These are phyloP conservation scores for Nigrospora sphaerica DNA, from an alignment of 2,329 filamentous ascomycete genomes.

Conservation along the genomic window DNA sequence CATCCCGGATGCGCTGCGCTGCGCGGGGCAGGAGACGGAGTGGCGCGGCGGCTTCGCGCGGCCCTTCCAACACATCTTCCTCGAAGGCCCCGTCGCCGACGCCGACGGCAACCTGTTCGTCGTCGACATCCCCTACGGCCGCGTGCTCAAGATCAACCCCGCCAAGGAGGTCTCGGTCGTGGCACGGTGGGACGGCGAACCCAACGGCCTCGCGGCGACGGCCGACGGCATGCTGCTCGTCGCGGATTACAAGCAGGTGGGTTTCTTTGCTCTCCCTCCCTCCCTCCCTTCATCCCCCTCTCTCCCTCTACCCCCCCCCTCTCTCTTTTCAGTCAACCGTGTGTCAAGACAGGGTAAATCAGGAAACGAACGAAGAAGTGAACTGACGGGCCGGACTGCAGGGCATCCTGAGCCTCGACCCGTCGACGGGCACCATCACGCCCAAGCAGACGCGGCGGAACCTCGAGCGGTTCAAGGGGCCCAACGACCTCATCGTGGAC, in stretches of 20 bases:
- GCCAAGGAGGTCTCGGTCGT: conserved; percentile 20
- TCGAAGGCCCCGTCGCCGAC: conserved; percentile 28
- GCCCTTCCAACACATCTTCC: conserved; percentile 28
- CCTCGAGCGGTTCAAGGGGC: conserved; percentile 34
- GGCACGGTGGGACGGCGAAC: conserved; percentile 30
- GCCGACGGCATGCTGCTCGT: conserved; percentile 25
- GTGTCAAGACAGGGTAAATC: too few relatives aligned
- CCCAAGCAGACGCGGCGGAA: conserved; percentile 26
- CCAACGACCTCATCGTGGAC: conserved; percentile 32
- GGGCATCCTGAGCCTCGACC: conserved; percentile 29
- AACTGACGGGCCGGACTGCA: conserved; percentile 4
- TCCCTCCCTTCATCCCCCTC: background rate
- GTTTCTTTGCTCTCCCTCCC: background rate
- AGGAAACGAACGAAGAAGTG: too few relatives aligned
- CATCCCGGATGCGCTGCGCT: conserved; percentile 26
- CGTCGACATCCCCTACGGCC: conserved; percentile 31
- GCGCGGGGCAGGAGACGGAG: conserved; percentile 23
- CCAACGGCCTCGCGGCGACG: conserved; percentile 28
- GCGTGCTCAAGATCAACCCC: conserved; percentile 25
- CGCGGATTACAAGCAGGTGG: conserved; percentile 34
- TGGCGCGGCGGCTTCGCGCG: conserved; percentile 29
- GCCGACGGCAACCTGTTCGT: conserved; percentile 25
- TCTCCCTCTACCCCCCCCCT: too few relatives aligned
- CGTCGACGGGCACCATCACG: conserved; percentile 15
- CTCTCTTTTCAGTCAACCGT: too few relatives aligned